phyloP scores from a whole-genome alignment of 805 yeast species.

The Zygotorulaspora chibaensis region DNA sequence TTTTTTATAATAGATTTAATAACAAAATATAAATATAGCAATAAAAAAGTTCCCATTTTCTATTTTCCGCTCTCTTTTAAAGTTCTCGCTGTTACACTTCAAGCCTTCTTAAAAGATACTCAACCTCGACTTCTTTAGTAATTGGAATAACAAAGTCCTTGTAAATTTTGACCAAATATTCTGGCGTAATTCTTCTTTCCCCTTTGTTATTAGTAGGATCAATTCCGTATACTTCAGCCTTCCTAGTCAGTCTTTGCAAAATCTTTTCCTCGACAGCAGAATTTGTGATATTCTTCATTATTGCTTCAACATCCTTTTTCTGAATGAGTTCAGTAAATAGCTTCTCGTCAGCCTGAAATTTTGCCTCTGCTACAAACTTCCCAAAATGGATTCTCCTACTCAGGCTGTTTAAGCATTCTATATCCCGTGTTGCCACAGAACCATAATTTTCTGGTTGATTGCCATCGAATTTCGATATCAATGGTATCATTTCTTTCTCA shows the following conservation, averaged over 20 bases:
- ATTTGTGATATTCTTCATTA: constrained; percentile 80
- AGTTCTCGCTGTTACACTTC: constrained; percentile 36
- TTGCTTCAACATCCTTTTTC: constrained; percentile 62
- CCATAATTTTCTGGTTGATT: constrained; percentile 87
- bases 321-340: constrained; percentile 60
- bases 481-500: constrained; percentile 69
- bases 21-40: not conserved
- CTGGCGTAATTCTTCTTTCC: constrained; percentile 77
- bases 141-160: constrained; percentile 86
- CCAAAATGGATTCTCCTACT: constrained; percentile 96
- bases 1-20: not conserved
- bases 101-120: constrained; percentile 77
- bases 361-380: constrained; percentile 95
- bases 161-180: constrained; percentile 75
- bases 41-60: not conserved
- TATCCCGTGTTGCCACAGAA: constrained; percentile 78
- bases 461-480: constrained; percentile 57
- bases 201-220: constrained; percentile 77
- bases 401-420: constrained; percentile 80
- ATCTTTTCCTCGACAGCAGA: constrained; percentile 81
- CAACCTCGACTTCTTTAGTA: constrained; percentile 93
- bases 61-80: not conserved
- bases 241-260: constrained; percentile 67
- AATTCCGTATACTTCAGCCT: constrained; percentile 82
- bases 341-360: constrained; percentile 66